phyloP scores from a whole-genome alignment of 1,284 basidiomycete species.

The Tilletia caries region DNA sequence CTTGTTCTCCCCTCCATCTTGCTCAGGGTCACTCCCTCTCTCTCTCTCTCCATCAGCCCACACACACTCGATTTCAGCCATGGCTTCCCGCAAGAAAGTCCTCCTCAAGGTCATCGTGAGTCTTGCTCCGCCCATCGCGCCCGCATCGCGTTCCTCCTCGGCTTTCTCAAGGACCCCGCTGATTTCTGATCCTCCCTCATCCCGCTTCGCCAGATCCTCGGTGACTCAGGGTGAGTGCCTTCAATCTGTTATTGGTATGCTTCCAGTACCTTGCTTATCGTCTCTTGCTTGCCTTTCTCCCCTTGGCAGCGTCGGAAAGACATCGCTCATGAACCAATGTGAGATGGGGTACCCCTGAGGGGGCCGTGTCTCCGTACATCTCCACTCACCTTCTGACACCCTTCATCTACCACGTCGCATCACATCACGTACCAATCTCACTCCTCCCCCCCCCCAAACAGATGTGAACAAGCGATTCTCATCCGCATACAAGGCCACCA shows the following conservation, averaged over 20 bases:
- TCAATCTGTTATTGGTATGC: too few species aligned
- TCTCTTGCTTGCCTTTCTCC: not conserved
- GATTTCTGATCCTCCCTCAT: too few species aligned
- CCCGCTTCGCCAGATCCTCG: conserved; percentile 31
- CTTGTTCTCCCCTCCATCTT: too few species aligned
- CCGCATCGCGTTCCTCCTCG: too few species aligned
- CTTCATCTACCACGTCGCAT: not conserved
- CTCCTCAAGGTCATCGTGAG: conserved; percentile 76
- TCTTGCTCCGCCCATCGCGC: conserved; percentile 12
- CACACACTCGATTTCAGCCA: conserved; percentile 25
- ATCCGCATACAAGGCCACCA: conserved; percentile 84
- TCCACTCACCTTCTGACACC: not conserved
- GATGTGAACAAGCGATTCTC: conserved; percentile 99
- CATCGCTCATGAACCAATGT: conserved; percentile 98
- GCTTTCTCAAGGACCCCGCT: too few species aligned
- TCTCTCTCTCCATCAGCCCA: too few species aligned
- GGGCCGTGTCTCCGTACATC: not conserved
- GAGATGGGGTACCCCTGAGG: conserved; percentile 18
- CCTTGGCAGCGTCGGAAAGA: conserved; percentile 84
- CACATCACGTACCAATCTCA: not conserved
- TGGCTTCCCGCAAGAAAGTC: conserved; percentile 67
- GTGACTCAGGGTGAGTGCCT: conserved; percentile 42
- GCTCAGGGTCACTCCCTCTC: too few species aligned
- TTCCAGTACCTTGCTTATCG: too few species aligned
- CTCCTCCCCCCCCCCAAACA: conserved; percentile 10